Percentiles rank a stretch among this genome's conserved stretches.
These are phyloP conservation scores for Penicillium sp. DNA, from an alignment of 2,329 filamentous ascomycete species.

Conservation along the genomic window DNA sequence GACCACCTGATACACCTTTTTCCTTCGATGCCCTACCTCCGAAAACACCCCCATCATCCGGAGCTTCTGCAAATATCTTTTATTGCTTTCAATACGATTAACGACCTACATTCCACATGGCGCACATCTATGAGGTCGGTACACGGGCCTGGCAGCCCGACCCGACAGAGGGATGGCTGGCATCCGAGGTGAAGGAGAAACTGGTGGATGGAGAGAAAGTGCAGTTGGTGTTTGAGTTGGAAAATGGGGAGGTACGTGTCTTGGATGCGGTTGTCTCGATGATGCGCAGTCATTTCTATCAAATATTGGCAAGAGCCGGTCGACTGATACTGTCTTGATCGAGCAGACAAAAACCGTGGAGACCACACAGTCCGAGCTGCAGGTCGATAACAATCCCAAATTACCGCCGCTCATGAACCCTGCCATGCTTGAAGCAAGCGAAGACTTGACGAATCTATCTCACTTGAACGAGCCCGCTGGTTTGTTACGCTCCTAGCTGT, in stretches of 20 bases:
- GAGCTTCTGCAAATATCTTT: slow-evolving; percentile 12
- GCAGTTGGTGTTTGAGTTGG: slow-evolving; percentile 80
- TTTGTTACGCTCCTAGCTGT: slow-evolving; percentile 47
- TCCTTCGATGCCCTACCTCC: slow-evolving; percentile 5
- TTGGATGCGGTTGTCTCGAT: neutral
- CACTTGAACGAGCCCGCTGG: slow-evolving; percentile 98
- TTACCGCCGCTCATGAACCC: slow-evolving; percentile 97
- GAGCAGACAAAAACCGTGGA: slow-evolving; percentile 73
- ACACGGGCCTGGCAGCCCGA: slow-evolving; percentile 99
- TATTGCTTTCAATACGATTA: slow-evolving; percentile 8
- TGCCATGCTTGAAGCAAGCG: slow-evolving; percentile 95
- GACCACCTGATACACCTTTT: slow-evolving; percentile 19
- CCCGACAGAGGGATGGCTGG: slow-evolving; percentile 91
- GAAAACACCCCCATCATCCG: slow-evolving; percentile 3
- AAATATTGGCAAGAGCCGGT: neutral
- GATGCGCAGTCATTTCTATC: neutral
- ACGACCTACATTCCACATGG: slow-evolving; percentile 57
- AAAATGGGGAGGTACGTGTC: slow-evolving; percentile 79
- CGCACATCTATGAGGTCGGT: slow-evolving; percentile 92
- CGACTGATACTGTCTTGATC: slow-evolving; percentile 18
- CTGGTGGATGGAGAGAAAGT: slow-evolving; percentile 80
- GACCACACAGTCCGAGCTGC: slow-evolving; percentile 72
- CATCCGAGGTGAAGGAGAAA: slow-evolving; percentile 90
- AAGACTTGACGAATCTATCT: slow-evolving; percentile 94
- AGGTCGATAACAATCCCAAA: slow-evolving; percentile 71